These are phyloP conservation scores for Ceratorhiza oryzae-sativae DNA, from an alignment of 1,284 basidiomycete species.

Conservation along the genomic window DNA sequence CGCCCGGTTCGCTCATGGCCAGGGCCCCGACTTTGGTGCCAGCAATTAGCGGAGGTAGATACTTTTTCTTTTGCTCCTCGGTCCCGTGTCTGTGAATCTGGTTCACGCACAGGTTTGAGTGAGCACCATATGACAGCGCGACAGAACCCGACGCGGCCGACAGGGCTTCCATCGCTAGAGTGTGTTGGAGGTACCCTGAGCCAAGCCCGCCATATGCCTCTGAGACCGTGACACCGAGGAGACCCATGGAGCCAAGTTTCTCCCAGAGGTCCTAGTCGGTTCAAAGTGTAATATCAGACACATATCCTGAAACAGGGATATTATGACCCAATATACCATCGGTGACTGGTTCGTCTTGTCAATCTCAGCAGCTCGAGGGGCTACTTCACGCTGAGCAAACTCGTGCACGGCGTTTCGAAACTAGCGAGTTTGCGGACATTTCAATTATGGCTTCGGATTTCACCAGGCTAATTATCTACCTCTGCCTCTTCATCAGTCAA, in stretches of 20 bases:
- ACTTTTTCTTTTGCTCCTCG: conserved; percentile 83
- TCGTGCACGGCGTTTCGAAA: conserved; percentile 79
- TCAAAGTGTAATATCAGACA: conserved; percentile 18
- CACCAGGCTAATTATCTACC: conserved; percentile 56
- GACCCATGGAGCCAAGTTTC: conserved; percentile 83
- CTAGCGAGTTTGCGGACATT: conserved; percentile 53
- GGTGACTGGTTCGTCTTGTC: conserved; percentile 85
- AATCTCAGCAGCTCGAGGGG: conserved; percentile 81
- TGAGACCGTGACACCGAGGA: conserved; percentile 75
- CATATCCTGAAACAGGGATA: not conserved
- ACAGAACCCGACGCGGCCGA: conserved; percentile 81
- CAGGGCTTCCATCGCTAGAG: conserved; percentile 83
- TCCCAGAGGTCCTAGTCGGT: conserved; percentile 80
- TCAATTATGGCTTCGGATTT: not conserved
- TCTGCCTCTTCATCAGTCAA: conserved; percentile 83
- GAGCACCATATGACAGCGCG: conserved; percentile 91
- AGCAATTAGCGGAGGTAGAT: conserved; percentile 82
- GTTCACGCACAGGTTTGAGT: conserved; percentile 88
- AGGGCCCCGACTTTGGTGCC: conserved; percentile 86
- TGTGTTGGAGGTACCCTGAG: conserved; percentile 87
- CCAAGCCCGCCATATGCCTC: conserved; percentile 80
- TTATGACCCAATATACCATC: conserved; percentile 56
- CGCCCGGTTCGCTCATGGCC: conserved; percentile 92
- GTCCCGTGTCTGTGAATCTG: conserved; percentile 91
- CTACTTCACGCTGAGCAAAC: conserved; percentile 81